Conservation (phyloP, 2,329 filamentous ascomycete species). For the Nakataea oryzae region DNA sequence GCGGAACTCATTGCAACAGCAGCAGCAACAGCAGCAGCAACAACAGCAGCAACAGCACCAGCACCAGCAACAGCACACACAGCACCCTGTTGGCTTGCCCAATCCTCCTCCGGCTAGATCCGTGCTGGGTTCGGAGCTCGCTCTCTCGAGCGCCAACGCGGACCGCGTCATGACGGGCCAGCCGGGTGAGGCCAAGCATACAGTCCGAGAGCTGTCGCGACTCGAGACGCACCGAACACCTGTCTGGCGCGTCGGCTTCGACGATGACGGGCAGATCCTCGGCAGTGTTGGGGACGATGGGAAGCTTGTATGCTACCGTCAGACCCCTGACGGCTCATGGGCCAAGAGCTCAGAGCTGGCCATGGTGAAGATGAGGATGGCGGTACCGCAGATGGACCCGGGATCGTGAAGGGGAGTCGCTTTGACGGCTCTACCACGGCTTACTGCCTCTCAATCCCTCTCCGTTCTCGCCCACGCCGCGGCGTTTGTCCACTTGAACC, state of each 20-base stretch:
- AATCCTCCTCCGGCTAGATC: not conserved
- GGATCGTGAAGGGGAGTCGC: not conserved
- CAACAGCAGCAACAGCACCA: slow-evolving; percentile 14
- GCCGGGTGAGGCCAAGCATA: slow-evolving; percentile 57
- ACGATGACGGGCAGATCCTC: slow-evolving; percentile 59
- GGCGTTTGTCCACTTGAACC: not conserved
- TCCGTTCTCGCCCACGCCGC: not conserved
- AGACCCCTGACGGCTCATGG: slow-evolving; percentile 47
- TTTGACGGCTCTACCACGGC: not conserved
- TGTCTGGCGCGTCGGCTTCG: slow-evolving; percentile 65
- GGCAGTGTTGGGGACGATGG: slow-evolving; percentile 71
- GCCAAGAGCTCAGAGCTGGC: slow-evolving; percentile 49
- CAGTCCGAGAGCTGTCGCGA: slow-evolving; percentile 51
- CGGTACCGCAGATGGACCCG: slow-evolving; percentile 18
- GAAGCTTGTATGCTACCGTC: slow-evolving; percentile 49
- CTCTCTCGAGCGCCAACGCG: slow-evolving; percentile 23
- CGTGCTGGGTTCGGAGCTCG: slow-evolving; percentile 6
- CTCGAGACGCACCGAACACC: slow-evolving; percentile 59
- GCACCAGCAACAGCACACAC: slow-evolving; percentile 16
- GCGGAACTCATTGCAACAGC: slow-evolving; percentile 4
- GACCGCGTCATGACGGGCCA: slow-evolving; percentile 44
- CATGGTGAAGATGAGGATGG: slow-evolving; percentile 46
- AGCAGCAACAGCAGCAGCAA: slow-evolving; percentile 17
- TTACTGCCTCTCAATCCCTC: not conserved
- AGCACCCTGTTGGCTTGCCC: not conserved